These are phyloP conservation scores for Sugiyamaella qingdaonensis DNA, from an alignment of 805 yeast species.

Conservation along the genomic window DNA sequence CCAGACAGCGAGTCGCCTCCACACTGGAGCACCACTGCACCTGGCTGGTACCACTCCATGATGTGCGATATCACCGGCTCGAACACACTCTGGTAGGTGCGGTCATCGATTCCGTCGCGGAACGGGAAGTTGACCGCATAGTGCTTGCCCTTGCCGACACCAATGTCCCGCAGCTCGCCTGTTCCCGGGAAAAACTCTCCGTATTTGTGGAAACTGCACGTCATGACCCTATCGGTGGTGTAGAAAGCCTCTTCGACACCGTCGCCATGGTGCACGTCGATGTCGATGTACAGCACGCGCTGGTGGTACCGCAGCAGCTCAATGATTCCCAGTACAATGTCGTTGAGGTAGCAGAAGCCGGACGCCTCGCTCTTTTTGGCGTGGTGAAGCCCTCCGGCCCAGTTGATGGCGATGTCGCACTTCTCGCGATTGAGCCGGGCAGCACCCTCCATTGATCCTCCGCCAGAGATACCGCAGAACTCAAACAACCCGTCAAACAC, in stretches of 20 bases:
- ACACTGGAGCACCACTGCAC: conserved; percentile 91
- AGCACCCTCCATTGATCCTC: conserved; percentile 86
- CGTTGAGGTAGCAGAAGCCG: conserved; percentile 94
- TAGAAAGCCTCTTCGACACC: conserved; percentile 98
- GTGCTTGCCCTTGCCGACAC: conserved; percentile 84
- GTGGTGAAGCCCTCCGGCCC: conserved; percentile 96
- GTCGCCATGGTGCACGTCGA: conserved; percentile 95
- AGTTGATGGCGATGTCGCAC: conserved; percentile 91
- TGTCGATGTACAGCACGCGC: conserved; percentile 87
- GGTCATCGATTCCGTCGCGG: conserved; percentile 94
- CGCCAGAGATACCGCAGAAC: conserved; percentile 82
- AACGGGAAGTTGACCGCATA: conserved; percentile 88
- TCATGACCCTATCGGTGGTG: conserved; percentile 93
- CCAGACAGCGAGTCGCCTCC: conserved; percentile 96
- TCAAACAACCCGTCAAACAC: conserved; percentile 93
- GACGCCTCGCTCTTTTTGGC: conserved; percentile 93
- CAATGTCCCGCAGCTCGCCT: conserved; percentile 84
- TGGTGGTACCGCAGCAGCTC: conserved; percentile 86
- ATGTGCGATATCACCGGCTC: conserved; percentile 70
- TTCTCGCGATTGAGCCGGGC: conserved; percentile 78
- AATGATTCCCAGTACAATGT: conserved; percentile 83
- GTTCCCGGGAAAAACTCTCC: conserved; percentile 98
- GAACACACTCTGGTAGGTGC: conserved; percentile 75
- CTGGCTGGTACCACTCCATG: conserved; percentile 86
- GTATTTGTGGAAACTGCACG: conserved; percentile 91